phyloP scores from a whole-genome alignment of 108 stramenopile species.

The Aureococcus anophagefferens region DNA sequence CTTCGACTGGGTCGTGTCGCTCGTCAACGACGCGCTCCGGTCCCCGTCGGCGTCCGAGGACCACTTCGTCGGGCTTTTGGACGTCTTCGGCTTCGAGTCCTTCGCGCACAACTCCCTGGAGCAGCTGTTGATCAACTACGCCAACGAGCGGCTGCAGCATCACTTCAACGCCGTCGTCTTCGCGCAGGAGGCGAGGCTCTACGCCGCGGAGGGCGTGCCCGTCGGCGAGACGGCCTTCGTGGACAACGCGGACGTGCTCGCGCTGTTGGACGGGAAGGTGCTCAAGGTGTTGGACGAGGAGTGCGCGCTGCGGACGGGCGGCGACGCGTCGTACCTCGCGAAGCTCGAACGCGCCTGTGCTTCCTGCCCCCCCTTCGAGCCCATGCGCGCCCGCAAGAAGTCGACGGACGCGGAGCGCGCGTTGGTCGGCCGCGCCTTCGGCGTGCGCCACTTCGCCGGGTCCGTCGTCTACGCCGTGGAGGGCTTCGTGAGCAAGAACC shows the following conservation, averaged over 20 bases:
- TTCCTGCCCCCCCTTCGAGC: background rate
- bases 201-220: constrained; percentile 15
- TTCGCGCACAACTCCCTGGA: constrained; percentile 25
- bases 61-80: constrained; percentile 16
- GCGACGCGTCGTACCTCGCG: constrained; percentile 1
- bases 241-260: constrained; percentile 6
- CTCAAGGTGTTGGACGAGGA: constrained; percentile 13
- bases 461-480: constrained; percentile 65
- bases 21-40: constrained; percentile 71
- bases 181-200: constrained; percentile 13
- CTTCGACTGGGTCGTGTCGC: constrained; percentile 77
- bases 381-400: background rate
- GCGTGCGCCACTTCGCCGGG: constrained; percentile 72
- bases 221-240: background rate
- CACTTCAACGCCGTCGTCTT: constrained; percentile 22
- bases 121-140: constrained; percentile 79
- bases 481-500: constrained; percentile 58
- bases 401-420: background rate
- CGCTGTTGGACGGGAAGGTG: constrained; percentile 1
- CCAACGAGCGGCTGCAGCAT: constrained; percentile 76
- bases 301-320: background rate
- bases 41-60: background rate
- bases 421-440: constrained; percentile 47
- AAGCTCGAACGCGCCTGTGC: background rate
- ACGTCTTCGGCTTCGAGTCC: constrained; percentile 31